Base-by-base conservation (phyloP, 768 basidiomycete genomes). In the Rhodotorula sphaerocarpa region DNA sequence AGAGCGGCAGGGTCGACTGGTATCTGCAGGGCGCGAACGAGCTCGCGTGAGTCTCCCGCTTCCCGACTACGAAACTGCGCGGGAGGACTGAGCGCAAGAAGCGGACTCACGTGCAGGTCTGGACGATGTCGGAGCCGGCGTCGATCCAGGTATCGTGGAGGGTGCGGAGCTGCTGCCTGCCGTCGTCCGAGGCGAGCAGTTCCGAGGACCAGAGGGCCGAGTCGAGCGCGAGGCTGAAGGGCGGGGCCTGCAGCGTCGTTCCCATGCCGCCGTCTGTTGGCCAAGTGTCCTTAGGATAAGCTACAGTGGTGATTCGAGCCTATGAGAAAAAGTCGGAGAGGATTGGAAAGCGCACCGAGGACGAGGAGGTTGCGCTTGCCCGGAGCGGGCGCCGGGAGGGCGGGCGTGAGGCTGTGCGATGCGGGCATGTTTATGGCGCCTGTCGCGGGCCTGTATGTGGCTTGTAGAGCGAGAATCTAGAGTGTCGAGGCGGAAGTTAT, bases 141-240 rank as follows among this genome's bases (percentile, higher is more conserved):
- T 74, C 59, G 0, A 73, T 27, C 66, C 74, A 78, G 0, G 72
- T 65, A 11, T 58, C 15, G 50, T 78, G 76, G 7, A 76, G 72
- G 6, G 57, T 43, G 30, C 56, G 34, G 27, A 78, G 73, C 15
- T 67, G 67, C 0, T 48, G 44, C 0, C 73, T 70, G 23, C 74
- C 63, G 9, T 69, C 57, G 12, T 55, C 41, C 0, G 72, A 50
- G 7, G 74, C 65, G 11, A 58, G 52, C 12, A 70, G 65, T 27
- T 76, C 74, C 1, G 72, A 73, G 1, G 74, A 74, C 77, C 76
- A 78, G 15, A 78, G 67, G 5, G 71, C 65, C 15, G 73, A 74
- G 9, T 67, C 61, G 33, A 67, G 51, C 2, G 23, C 25, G 27
- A 60, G 61, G 14, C 42, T 55, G 39, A 67, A 59, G 6, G 66